Evolutionary conservation across 345 rosid species (phyloP).

Genomic region (Aurinia saxatilis): DNA sequence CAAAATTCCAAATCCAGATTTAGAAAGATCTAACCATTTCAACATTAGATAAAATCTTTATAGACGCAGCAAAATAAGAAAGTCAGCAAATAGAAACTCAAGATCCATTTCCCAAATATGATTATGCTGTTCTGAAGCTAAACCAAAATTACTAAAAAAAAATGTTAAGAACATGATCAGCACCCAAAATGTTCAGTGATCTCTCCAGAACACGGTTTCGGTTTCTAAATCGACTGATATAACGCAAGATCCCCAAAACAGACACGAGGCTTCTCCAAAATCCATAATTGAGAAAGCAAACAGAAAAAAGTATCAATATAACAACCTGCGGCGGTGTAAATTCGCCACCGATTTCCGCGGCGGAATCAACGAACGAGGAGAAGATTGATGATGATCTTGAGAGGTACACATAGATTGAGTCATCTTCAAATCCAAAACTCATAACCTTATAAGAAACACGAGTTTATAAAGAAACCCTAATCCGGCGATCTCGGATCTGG

Average conservation of each 20-base stretch:
- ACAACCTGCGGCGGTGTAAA: slow-evolving; percentile 31
- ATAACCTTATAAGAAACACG: too few relatives aligned
- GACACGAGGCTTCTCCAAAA: background rate
- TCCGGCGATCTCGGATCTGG: background rate
- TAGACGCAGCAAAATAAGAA: too few relatives aligned
- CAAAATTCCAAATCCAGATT: background rate
- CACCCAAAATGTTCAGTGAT: too few relatives aligned
- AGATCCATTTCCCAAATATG: background rate
- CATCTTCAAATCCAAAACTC: slow-evolving; percentile 30
- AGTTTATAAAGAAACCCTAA: too few relatives aligned
- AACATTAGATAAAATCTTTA: background rate
- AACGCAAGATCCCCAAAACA: background rate
- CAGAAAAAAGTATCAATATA: too few relatives aligned
- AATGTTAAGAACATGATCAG: too few relatives aligned
- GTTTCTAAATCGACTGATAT: too few relatives aligned
- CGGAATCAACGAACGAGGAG: slow-evolving; percentile 17
- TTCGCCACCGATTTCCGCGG: slow-evolving; percentile 9
- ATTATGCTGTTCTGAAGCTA: too few relatives aligned
- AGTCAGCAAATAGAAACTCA: background rate
- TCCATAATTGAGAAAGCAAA: background rate
- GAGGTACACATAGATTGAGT: slow-evolving; percentile 29
- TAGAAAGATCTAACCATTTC: background rate
- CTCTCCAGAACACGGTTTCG: too few relatives aligned
- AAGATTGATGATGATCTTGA: slow-evolving; percentile 28
- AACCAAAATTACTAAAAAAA: too few relatives aligned